These are phyloP conservation scores for Vanderwaltozyma yarrowii DNA, from an alignment of 805 yeast species.

Conservation along the genomic window DNA sequence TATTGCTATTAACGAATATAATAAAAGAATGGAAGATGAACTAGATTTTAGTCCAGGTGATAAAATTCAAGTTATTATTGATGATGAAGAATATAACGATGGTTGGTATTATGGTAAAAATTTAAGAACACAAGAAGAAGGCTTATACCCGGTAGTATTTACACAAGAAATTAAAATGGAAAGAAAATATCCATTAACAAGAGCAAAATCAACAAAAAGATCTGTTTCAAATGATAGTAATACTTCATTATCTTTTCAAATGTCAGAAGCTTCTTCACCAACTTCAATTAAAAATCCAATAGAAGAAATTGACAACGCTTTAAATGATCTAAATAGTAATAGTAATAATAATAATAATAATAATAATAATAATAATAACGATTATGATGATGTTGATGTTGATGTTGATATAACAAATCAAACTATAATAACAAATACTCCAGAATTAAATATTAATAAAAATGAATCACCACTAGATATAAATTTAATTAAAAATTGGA, in stretches of 20 bases:
- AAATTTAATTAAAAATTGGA: conserved; percentile 40
- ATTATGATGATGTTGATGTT: conserved; percentile 4
- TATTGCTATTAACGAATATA: conserved; percentile 73
- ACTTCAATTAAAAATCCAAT: conserved; percentile 40
- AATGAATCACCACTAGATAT: not conserved
- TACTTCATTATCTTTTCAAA: not conserved
- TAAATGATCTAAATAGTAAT: conserved; percentile 44
- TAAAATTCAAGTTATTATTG: conserved; percentile 76
- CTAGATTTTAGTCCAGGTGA: conserved; percentile 72
- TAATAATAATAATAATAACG: conserved; percentile 1
- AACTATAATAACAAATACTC: conserved; percentile 1
- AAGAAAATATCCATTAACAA: conserved; percentile 33
- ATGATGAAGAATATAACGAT: conserved; percentile 86
- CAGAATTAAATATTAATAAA: not conserved
- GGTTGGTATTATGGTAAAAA: conserved; percentile 95
- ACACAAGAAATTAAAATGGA: conserved; percentile 43
- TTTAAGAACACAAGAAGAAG: conserved; percentile 57
- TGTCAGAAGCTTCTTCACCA: not conserved
- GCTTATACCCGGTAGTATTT: conserved; percentile 83
- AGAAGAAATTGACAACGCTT: conserved; percentile 62
- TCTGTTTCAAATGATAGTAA: conserved; percentile 1
- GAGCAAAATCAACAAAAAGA: conserved; percentile 48
- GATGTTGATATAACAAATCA: not conserved
- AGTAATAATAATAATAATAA: conserved; percentile 4
- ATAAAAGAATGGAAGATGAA: conserved; percentile 84